phyloP scores from a whole-genome alignment of 805 yeast genomes.

The Nakazawaea ishiwadae region DNA sequence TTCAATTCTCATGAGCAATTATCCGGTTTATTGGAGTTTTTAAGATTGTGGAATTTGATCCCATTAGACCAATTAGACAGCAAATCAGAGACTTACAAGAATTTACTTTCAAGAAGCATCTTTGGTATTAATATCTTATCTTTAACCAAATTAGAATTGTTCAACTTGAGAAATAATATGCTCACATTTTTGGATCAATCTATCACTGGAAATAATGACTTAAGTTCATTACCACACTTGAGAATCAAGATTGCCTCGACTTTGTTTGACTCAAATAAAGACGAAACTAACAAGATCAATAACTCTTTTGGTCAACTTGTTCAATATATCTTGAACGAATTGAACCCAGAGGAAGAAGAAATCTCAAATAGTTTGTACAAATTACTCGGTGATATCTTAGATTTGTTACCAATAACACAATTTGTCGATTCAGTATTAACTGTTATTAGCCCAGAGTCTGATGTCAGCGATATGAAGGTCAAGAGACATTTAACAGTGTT shows the following conservation, averaged over 20 bases:
- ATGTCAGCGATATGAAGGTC: constrained; percentile 38
- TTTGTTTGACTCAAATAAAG: constrained; percentile 20
- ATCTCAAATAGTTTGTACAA: constrained; percentile 42
- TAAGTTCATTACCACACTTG: constrained; percentile 40
- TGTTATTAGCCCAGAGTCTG: constrained; percentile 23
- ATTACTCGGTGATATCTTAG: constrained; percentile 58
- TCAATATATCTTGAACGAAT: constrained; percentile 31
- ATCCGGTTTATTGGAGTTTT: constrained; percentile 43
- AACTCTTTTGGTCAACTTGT: constrained; percentile 23
- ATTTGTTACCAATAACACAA: constrained; percentile 68
- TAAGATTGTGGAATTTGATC: constrained; percentile 45
- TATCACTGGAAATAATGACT: constrained; percentile 33
- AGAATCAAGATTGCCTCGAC: constrained; percentile 31
- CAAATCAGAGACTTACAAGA: constrained; percentile 27
- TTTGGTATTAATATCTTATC: constrained; percentile 59
- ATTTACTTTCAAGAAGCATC: constrained; percentile 48
- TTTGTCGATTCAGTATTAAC: constrained; percentile 60
- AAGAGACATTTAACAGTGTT: constrained; percentile 60
- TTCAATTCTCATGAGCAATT: constrained; percentile 70
- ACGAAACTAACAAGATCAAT: constrained; percentile 18
- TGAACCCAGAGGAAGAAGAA: constrained; percentile 33
- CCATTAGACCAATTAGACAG: constrained; percentile 39
- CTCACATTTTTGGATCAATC: constrained; percentile 55
- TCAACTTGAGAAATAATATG: constrained; percentile 43
- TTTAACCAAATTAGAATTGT: constrained; percentile 42